Percentiles rank a stretch among this genome's conserved stretches.
Evolutionary conservation across 345 rosid genomes (phyloP).

Genomic region (Gossypium ekmanianum): DNA sequence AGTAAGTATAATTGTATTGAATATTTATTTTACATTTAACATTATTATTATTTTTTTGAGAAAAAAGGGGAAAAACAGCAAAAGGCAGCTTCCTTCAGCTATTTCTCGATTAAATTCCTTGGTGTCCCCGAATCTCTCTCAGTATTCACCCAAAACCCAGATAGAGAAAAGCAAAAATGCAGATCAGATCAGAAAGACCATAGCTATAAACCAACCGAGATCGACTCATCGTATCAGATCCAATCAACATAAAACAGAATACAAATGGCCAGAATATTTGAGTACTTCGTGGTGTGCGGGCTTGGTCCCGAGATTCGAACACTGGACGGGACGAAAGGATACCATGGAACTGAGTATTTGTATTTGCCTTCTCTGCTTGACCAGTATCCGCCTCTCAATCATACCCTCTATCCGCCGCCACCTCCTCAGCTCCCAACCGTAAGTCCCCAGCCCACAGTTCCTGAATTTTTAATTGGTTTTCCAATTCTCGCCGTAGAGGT

Average conservation of each 20-base stretch:
- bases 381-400: conserved; percentile 75
- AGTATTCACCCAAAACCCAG: neutral
- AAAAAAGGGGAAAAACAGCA: neutral
- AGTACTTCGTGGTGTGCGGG: conserved; percentile 93
- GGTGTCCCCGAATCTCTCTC: neutral
- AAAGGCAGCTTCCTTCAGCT: neutral
- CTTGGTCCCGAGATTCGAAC: conserved; percentile 94
- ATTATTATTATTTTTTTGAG: too few relatives aligned
- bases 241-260: neutral
- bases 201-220: neutral
- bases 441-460: neutral
- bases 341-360: conserved; percentile 51
- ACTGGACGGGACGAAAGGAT: conserved; percentile 77
- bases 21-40: neutral
- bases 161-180: neutral
- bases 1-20: too few relatives aligned
- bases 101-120: neutral
- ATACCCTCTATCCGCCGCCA: conserved; percentile 68
- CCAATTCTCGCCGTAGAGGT: neutral
- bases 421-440: conserved; percentile 98
- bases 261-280: conserved; percentile 69
- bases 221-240: neutral
- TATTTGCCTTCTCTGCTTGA: conserved; percentile 82
- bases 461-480: neutral
- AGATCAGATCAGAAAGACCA: conserved; percentile 5